Evolutionary conservation across 805 yeast genomes (phyloP), one percentile per base, ranked within the genome.

Genomic region (Zygosaccharomyces kombuchaensis): DNA sequence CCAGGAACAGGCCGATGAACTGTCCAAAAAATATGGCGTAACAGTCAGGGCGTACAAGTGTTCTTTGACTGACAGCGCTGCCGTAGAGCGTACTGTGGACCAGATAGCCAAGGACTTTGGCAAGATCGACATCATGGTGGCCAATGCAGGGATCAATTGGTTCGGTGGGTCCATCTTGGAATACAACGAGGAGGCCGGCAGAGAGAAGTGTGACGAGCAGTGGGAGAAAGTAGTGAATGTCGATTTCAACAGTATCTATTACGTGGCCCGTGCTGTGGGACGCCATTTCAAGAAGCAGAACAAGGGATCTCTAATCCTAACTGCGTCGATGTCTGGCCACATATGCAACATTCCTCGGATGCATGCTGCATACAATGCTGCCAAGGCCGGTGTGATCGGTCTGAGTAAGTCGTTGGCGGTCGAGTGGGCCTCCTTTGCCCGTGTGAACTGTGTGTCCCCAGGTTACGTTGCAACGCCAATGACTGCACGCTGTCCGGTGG

Each of bases 301-400:
- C 13, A 68, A 66, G 48, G 96, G 96, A 26, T 83, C 95, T 1
- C 72, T 89, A 55, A 80, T 88, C 55, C 75, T 85, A 66, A 88
- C 96, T 5, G 89, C 95, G 4, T 86, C 95, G 32, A 88, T 88
- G 86, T 84, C 93, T 23, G 96, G 87, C 12, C 88, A 82, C 68
- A 82, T 89, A 57, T 91, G 80, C 57, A 88, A 88, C 66, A 78
- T 81, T 50, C 96, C 96, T 19, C 91, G 89, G 66, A 72, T 80
- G 62, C 96, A 88, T 69, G 84, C 95, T 12, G 80, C 84, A 32
- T 87, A 87, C 72, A 87, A 87, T 60, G 87, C 88, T n/a, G 86
- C 89, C 56, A 88, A 87, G 72, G 95, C 96, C 32, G 96, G 81
- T 10, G 81, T 86, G 21, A 62, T 82, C 52, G 95, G 87, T 61